Percentiles rank a stretch among this genome's conserved stretches.
Conservation (phyloP, 306 rosid species). For the Prunus padus region DNA sequence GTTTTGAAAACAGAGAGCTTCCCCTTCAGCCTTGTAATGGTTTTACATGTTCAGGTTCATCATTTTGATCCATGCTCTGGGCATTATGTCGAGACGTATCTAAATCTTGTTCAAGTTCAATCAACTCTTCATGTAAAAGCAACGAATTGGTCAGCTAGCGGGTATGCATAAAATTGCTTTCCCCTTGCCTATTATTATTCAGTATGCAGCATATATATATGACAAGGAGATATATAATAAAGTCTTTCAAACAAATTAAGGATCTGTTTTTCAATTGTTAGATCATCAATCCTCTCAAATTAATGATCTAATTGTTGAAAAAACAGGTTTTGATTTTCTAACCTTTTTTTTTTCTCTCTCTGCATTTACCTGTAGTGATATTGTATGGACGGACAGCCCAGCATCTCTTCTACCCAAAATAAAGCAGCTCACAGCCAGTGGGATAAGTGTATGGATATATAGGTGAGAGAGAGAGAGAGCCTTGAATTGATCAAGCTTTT, state of each 20-base stretch:
- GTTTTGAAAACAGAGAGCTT: neutral
- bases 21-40: neutral
- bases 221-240: no score
- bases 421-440: slow-evolving; percentile 23
- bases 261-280: no score
- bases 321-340: no score
- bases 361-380: slow-evolving; percentile 20
- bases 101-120: slow-evolving; percentile 56
- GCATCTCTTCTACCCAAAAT: slow-evolving; percentile 19
- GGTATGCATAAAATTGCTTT: slow-evolving; percentile 24
- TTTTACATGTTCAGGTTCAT: slow-evolving; percentile 22
- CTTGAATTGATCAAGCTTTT: neutral
- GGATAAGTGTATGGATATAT: slow-evolving; percentile 23
- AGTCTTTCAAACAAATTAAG: no score
- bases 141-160: slow-evolving; percentile 44
- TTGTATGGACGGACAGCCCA: slow-evolving; percentile 33
- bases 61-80: slow-evolving; percentile 57
- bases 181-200: no score
- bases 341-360: neutral
- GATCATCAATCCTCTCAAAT: no score
- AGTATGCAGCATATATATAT: no score
- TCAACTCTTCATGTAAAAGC: slow-evolving; percentile 51
- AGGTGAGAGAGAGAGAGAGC: slow-evolving; percentile 15
- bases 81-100: slow-evolving; percentile 32
- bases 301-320: neutral